Evolutionary conservation across 495 filamentous ascomycete species (phyloP).

Genomic region (Sordaria brevicollis): DNA sequence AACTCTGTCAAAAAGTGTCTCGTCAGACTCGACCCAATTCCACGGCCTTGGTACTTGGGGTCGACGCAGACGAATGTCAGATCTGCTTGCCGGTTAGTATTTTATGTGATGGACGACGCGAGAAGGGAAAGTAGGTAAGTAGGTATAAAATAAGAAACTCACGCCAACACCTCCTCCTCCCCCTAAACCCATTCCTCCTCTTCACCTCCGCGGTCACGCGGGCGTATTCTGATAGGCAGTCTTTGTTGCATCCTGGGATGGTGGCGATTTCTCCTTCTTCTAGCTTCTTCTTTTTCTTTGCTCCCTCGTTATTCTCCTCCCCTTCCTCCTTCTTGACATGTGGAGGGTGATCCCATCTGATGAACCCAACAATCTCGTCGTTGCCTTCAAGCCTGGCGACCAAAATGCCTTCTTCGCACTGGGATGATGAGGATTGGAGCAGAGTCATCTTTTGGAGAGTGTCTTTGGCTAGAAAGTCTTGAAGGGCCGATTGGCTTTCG

Average conservation of each 20-base stretch:
- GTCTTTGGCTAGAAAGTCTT: conserved; percentile 16
- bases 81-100: too few species aligned
- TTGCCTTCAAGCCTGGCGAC: conserved; percentile 5
- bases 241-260: conserved; percentile 9
- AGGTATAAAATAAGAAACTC: background rate
- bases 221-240: conserved; percentile 25
- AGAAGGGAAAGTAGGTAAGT: too few species aligned
- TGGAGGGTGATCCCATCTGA: conserved; percentile 28
- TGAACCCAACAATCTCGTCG: conserved; percentile 24
- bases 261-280: conserved; percentile 9
- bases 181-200: conserved; percentile 15
- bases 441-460: background rate
- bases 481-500: conserved; percentile 13
- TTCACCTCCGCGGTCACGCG: conserved; percentile 21
- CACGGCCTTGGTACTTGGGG: conserved; percentile 30
- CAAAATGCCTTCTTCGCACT: background rate
- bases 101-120: too few species aligned
- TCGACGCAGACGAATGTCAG: conserved; percentile 33
- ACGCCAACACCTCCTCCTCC: conserved; percentile 12
- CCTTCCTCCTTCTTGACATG: background rate
- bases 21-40: conserved; percentile 28
- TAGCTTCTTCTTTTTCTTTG: conserved; percentile 12
- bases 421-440: background rate
- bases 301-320: conserved; percentile 9
- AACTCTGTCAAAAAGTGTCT: background rate